Evolutionary conservation across 2,329 filamentous ascomycete species (phyloP).

Genomic region (Dactylonectria macrodidyma): DNA sequence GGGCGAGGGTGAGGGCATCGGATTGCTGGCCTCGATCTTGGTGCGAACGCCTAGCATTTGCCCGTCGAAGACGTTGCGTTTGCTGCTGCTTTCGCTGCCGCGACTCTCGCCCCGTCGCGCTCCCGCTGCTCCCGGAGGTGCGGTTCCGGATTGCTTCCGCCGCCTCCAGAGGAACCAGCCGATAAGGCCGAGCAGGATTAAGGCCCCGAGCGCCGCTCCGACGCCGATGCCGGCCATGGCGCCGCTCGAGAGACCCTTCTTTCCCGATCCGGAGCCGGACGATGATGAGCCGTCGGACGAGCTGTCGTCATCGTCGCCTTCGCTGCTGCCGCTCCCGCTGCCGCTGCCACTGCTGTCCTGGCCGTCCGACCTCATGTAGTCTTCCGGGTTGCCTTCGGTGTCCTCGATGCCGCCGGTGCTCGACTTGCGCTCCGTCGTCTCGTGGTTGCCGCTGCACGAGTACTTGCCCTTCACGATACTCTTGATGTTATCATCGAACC

Average conservation of each 20-base stretch:
- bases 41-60: constrained; percentile 45
- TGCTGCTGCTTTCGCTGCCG: constrained; percentile 33
- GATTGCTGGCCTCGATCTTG: constrained; percentile 46
- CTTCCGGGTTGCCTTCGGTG: constrained; percentile 44
- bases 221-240: constrained; percentile 45
- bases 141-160: constrained; percentile 18
- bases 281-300: constrained; percentile 18
- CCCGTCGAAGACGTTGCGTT: constrained; percentile 35
- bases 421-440: constrained; percentile 44
- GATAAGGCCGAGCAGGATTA: constrained; percentile 25
- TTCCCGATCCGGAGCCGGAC: constrained; percentile 26
- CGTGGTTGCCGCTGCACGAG: constrained; percentile 44
- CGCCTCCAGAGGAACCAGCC: constrained; percentile 42
- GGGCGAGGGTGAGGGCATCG: constrained; percentile 38
- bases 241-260: constrained; percentile 41
- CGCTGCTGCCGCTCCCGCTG: constrained; percentile 4
- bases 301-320: constrained; percentile 3
- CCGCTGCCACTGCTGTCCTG: constrained; percentile 19
- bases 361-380: constrained; percentile 41
- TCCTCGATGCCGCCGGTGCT: constrained; percentile 48
- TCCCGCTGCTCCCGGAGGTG: not conserved
- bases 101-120: constrained; percentile 38
- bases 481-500: constrained; percentile 48
- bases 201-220: constrained; percentile 30
- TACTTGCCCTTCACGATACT: constrained; percentile 46